phyloP scores from a whole-genome alignment of 768 basidiomycete species.

The Suillus sp. region DNA sequence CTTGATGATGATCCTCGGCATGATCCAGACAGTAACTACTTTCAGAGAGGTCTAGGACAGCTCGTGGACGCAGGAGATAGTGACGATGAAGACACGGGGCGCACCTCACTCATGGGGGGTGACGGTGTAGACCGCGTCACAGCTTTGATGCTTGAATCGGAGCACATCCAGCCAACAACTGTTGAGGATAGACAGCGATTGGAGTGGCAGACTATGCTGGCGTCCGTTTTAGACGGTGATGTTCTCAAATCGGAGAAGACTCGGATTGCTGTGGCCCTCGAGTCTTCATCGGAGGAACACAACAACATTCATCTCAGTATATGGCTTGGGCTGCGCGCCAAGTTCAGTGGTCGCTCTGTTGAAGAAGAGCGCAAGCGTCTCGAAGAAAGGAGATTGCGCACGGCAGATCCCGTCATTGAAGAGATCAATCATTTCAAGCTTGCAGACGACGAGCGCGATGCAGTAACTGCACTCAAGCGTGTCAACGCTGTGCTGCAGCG shows the following conservation, averaged over 20 bases:
- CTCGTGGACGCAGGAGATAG: conserved; percentile 70
- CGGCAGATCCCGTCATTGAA: conserved; percentile 80
- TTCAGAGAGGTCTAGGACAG: conserved; percentile 70
- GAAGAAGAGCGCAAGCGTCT: conserved; percentile 81
- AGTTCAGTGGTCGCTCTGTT: conserved; percentile 74
- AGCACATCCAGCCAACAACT: conserved; percentile 66
- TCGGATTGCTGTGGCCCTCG: conserved; percentile 80
- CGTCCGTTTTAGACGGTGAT: conserved; percentile 91
- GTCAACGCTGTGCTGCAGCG: conserved; percentile 69
- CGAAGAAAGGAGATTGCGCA: conserved; percentile 80
- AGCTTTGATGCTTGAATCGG: conserved; percentile 57
- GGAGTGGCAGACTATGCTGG: conserved; percentile 96
- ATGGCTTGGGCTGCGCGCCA: conserved; percentile 92
- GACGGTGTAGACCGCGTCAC: conserved; percentile 55
- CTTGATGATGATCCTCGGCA: conserved; percentile 69
- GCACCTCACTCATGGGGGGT: conserved; percentile 42
- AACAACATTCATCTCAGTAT: conserved; percentile 67
- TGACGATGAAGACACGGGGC: conserved; percentile 70
- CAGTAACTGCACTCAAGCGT: conserved; percentile 55
- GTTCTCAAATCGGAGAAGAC: conserved; percentile 95
- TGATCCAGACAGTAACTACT: conserved; percentile 85
- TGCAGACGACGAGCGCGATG: conserved; percentile 36
- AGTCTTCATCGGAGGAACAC: conserved; percentile 69
- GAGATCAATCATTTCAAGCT: conserved; percentile 82
- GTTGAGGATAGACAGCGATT: conserved; percentile 78